Evolutionary conservation across 2,329 filamentous ascomycete species (phyloP), one percentile per base, ranked within the genome.

Genomic region (Beauveria pseudobassiana): DNA sequence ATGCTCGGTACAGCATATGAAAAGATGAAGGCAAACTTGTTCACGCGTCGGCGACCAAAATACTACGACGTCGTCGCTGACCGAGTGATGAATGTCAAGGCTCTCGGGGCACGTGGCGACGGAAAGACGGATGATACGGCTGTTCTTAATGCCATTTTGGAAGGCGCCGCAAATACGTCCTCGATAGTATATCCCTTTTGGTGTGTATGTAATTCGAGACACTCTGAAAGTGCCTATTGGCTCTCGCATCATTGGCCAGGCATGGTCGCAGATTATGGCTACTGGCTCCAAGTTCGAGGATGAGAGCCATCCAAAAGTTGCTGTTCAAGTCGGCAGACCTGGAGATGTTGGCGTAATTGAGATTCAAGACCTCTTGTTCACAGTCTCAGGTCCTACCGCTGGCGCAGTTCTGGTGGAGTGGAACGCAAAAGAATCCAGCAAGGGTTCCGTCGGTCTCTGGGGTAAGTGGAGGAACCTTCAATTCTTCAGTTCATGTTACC

Each of bases 341-440:
- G 84, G 85, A 3, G 79, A 88, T 14, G 71, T 71, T 1, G 87
- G 88, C 5, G 74, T 71, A 1, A 77, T 89, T 5, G 85, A 90
- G 69, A 83, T 84, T 75, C 82, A 80, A 1, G 85, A 88, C 63
- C 80, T 87, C 69, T 80, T 90, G 40, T 76, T 90, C 20, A 80
- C 80, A 67, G 84, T 81, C 1, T 73, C 78, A 63, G 84, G 84
- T 1, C 75, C 80, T n/a, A 76, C 81, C 30, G 73, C 79, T 34
- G 82, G 84, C 46, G 81, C 83, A 1, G 76, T 85, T 5, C 71
- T 87, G 7, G 79, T 87, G 57, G 76, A 88, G 66, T 87, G 83
- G 79, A 87, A 88, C 14, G 75, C 69, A 5, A 72, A 38, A 72
- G 34, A 66, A 14, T 46, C 65, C 5, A 55, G 61, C 14, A 67